Conservation (phyloP, 2,329 filamentous ascomycete species). For the Cladosporium sp. region DNA sequence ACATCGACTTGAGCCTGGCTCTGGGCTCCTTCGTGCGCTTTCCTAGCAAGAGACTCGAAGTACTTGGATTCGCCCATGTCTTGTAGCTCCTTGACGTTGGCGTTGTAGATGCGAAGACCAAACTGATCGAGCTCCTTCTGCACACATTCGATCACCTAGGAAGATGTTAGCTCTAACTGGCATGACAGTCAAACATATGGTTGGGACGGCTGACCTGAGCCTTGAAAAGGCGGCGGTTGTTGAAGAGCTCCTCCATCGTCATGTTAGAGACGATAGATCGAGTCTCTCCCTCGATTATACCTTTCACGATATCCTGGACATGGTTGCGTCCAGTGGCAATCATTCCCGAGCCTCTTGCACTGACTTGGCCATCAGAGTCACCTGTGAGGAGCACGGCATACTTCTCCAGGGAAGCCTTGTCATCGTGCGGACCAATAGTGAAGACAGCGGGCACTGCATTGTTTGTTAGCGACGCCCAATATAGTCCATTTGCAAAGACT, state of each 20-base stretch:
- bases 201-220: neutral
- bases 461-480: neutral
- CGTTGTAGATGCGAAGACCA: constrained; percentile 65
- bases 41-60: constrained; percentile 77
- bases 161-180: constrained; percentile 40
- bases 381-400: constrained; percentile 78
- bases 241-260: constrained; percentile 93
- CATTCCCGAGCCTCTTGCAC: constrained; percentile 35
- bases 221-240: constrained; percentile 75
- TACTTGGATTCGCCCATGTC: constrained; percentile 81
- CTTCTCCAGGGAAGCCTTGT: constrained; percentile 69
- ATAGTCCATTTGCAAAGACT: neutral
- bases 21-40: constrained; percentile 80
- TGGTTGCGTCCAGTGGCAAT: constrained; percentile 58
- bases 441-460: constrained; percentile 71
- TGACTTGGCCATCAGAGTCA: constrained; percentile 50
- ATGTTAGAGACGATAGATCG: constrained; percentile 79
- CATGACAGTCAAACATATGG: no score
- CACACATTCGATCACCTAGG: constrained; percentile 56
- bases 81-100: constrained; percentile 83
- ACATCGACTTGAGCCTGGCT: constrained; percentile 72
- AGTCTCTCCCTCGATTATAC: constrained; percentile 86
- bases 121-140: constrained; percentile 79
- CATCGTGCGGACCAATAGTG: constrained; percentile 78
- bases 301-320: constrained; percentile 82